A percentile compares a stretch with the other conserved stretches of the same genome.
Evolutionary conservation across 2,329 filamentous ascomycete genomes (phyloP).

Genomic region (Pseudohalonectria lignicola): DNA sequence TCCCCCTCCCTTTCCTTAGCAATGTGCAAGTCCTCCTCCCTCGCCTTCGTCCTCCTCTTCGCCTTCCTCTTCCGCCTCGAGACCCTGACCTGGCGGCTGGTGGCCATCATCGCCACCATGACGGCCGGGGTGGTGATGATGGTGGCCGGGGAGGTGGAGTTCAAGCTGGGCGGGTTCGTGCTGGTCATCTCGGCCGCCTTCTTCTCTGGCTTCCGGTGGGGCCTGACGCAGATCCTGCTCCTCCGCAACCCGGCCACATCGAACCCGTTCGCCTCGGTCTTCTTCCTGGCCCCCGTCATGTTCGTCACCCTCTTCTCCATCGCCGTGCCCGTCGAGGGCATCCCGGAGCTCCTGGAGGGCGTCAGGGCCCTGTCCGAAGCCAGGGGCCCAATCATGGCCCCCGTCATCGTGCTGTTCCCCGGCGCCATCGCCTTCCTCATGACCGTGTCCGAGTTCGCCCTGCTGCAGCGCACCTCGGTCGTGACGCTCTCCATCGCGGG

Average conservation of each 20-base stretch:
- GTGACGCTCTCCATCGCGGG: conserved; percentile 94
- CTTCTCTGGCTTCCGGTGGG: conserved; percentile 96
- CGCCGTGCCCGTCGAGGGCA: conserved; percentile 77
- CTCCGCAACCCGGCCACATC: conserved; percentile 88
- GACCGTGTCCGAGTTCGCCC: conserved; percentile 87
- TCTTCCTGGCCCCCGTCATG: conserved; percentile 97
- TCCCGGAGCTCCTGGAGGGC: conserved; percentile 55
- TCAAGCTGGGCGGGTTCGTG: conserved; percentile 75
- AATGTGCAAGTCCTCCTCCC: conserved; percentile 97
- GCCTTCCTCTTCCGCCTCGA: conserved; percentile 92
- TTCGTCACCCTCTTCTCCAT: conserved; percentile 72
- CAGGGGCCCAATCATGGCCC: conserved; percentile 56
- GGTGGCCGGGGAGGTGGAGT: conserved; percentile 91
- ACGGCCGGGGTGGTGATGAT: conserved; percentile 92
- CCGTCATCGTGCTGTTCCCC: conserved; percentile 75
- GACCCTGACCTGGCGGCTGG: conserved; percentile 72
- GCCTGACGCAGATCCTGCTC: conserved; percentile 92
- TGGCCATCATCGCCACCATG: conserved; percentile 84
- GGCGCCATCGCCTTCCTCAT: conserved; percentile 89
- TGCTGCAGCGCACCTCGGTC: conserved; percentile 88
- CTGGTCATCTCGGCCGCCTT: conserved; percentile 90
- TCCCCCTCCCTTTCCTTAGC: no score
- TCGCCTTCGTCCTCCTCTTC: conserved; percentile 91
- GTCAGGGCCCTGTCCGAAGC: conserved; percentile 50
- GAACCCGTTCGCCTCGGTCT: conserved; percentile 94